Conservation (phyloP, 352 stramenopile species). For the Saprolegnia parasitica region DNA sequence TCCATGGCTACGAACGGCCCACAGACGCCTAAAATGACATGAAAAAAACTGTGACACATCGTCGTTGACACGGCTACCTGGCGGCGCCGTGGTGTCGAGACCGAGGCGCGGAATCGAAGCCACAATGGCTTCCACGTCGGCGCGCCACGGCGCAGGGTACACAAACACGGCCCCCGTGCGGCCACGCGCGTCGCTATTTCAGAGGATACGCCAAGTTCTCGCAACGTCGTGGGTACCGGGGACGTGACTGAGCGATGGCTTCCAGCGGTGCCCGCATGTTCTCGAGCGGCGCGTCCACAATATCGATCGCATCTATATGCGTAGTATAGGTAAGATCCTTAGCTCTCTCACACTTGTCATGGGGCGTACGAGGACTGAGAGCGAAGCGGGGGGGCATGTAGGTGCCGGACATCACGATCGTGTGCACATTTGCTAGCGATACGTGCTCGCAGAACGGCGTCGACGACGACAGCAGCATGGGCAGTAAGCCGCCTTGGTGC, state of each 20-base stretch:
- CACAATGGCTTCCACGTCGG: neutral
- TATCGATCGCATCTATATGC: neutral
- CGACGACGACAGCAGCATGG: slow-evolving; percentile 47
- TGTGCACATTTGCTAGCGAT: slow-evolving; percentile 12
- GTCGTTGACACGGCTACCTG: neutral
- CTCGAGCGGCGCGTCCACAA: neutral
- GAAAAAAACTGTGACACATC: neutral
- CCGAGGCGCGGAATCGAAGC: neutral
- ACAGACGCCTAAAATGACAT: neutral
- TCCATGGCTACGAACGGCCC: slow-evolving; percentile 19
- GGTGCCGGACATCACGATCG: slow-evolving; percentile 64
- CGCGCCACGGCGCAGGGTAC: neutral
- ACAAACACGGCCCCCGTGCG: neutral
- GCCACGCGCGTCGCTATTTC: neutral
- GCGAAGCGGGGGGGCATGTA: slow-evolving; percentile 78
- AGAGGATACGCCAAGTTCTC: neutral
- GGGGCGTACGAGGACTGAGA: neutral
- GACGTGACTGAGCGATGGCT: neutral
- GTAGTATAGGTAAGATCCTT: neutral
- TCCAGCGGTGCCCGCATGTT: neutral
- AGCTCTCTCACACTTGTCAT: neutral
- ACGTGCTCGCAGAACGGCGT: slow-evolving; percentile 17
- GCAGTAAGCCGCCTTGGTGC: slow-evolving; percentile 66
- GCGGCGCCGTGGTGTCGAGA: neutral
- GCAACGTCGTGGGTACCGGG: neutral